phyloP scores from a whole-genome alignment of 345 rosid species.

The Euphorbia peplus region DNA sequence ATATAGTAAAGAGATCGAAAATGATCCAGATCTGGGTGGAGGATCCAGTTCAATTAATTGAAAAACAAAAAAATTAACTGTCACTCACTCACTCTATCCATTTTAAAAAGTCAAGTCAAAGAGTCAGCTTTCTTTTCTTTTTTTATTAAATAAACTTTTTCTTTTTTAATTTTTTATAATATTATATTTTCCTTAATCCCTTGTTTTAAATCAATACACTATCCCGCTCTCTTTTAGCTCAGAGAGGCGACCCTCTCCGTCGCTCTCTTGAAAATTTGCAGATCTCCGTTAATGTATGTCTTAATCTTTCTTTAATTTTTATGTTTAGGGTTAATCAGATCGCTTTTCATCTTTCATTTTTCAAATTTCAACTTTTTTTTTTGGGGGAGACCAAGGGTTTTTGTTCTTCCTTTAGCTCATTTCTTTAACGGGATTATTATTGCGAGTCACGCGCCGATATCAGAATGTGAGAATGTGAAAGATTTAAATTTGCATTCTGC shows the following conservation, averaged over 20 bases:
- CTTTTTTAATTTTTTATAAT: not conserved
- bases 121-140: not conserved
- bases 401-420: not conserved
- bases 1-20: not conserved
- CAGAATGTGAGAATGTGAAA: not conserved
- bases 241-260: not conserved
- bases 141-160: no score
- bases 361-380: constrained; percentile 8
- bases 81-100: not conserved
- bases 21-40: not conserved
- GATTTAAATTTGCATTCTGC: not conserved
- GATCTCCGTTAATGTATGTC: not conserved
- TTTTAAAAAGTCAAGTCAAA: constrained; percentile 5
- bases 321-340: constrained; percentile 3
- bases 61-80: constrained; percentile 3
- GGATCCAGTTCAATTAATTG: not conserved
- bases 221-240: constrained; percentile 16
- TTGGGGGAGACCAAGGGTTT: not conserved
- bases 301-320: not conserved
- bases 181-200: not conserved
- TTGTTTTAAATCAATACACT: constrained; percentile 10
- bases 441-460: not conserved
- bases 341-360: not conserved
- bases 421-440: not conserved
- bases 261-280: not conserved